phyloP scores from a whole-genome alignment of 2,329 filamentous ascomycete species.

The Chalara sp. region DNA sequence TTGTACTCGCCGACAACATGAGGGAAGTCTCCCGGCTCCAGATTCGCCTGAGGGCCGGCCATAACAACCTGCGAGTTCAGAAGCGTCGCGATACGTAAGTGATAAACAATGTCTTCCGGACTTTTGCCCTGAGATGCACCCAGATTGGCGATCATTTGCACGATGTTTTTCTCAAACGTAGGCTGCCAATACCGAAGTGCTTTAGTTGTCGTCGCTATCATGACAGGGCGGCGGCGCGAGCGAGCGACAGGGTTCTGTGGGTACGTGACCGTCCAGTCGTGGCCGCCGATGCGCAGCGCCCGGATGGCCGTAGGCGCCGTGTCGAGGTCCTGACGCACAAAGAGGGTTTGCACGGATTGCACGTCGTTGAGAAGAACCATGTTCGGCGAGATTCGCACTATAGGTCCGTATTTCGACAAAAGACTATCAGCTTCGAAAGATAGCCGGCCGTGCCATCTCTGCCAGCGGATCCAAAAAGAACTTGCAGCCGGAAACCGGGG shows the following conservation, averaged over 20 bases:
- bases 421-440: slow-evolving; percentile 6
- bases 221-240: slow-evolving; percentile 5
- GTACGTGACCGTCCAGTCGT: slow-evolving; percentile 11
- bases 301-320: slow-evolving; percentile 7
- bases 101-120: slow-evolving; percentile 6
- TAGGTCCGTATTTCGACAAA: slow-evolving; percentile 6
- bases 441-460: slow-evolving; percentile 8
- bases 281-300: slow-evolving; percentile 6
- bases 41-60: slow-evolving; percentile 3
- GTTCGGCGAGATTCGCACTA: slow-evolving; percentile 4
- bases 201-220: slow-evolving; percentile 9
- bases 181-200: slow-evolving; percentile 3
- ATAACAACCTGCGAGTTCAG: slow-evolving; percentile 7
- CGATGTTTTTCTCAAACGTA: slow-evolving; percentile 5
- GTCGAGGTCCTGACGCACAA: slow-evolving; percentile 4
- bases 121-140: not conserved
- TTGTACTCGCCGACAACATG: slow-evolving; percentile 10
- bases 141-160: slow-evolving; percentile 1
- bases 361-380: slow-evolving; percentile 7
- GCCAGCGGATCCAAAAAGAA: slow-evolving; percentile 8
- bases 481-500: slow-evolving; percentile 4
- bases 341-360: not conserved
- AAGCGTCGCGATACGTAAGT: slow-evolving; percentile 7
- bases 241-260: slow-evolving; percentile 6
- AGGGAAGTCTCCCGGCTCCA: slow-evolving; percentile 4